Evolutionary conservation across 768 basidiomycete genomes (phyloP), one percentile per base, ranked within the genome.

Genomic region (Kwoniella sp.): DNA sequence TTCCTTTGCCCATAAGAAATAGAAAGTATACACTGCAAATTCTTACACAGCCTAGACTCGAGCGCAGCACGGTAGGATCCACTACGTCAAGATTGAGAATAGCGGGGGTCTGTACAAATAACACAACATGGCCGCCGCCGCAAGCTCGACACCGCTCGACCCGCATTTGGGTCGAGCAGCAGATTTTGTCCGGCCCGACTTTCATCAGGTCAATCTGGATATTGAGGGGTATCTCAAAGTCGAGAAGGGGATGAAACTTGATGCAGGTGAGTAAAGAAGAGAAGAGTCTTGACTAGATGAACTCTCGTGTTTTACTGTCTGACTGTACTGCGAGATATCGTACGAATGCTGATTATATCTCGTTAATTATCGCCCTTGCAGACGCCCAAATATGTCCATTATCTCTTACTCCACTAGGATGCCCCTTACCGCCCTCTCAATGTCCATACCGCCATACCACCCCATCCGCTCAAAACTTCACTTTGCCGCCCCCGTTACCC

Each of bases 361-460:
- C 56, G 40, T 19, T 19, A 9, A 44, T 36, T 22, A 56, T 53
- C 48, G 30, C 46, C 46, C 40, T 37, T 46, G 1, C 69, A 95
- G 96, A 98, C 81, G 88, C 90, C 67, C 92, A 98, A 81, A 96
- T 98, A 72, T 99, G 96, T 80, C 85, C 89, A 62, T 84, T 91
- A 47, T 86, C 88, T 7, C 83, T 97, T 36, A 88, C 89, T 1
- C 83, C 90, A 21, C 85, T 88, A 1, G 91, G 91, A 13, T 92
- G 92, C 76, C 96, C 96, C 36, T 86, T 97, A 3, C 91, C 90
- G 2, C 90, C 92, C n/a, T 81, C 91, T 6, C 86, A 89, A 76
- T 99, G 96, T 79, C 96, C 94, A 15, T 82, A 93, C 51, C 85
- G 96, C 19, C 96, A 99, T 79, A 97, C 95, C 1, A 83, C 85